phyloP scores from a whole-genome alignment of 352 stramenopile genomes.

The Pilasporangium apinafurcum region DNA sequence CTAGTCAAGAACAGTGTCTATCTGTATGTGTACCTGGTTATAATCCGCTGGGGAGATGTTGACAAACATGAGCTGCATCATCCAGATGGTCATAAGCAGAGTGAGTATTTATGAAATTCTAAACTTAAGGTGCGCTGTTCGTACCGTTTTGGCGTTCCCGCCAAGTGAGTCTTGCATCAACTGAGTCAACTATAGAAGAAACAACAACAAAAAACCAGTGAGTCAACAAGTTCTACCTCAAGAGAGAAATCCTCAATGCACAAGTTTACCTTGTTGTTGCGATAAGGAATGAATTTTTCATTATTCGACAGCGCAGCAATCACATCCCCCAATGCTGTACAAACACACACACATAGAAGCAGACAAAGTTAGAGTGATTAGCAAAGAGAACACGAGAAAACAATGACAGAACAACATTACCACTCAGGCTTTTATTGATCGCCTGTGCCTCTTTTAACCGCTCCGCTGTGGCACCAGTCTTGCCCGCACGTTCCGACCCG shows the following conservation, averaged over 20 bases:
- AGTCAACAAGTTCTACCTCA: background rate
- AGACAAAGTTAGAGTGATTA: too few relatives aligned
- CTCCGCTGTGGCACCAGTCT: conserved; percentile 81
- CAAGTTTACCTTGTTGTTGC: conserved; percentile 84
- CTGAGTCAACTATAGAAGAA: conserved; percentile 67
- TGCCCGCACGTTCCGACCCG: conserved; percentile 82
- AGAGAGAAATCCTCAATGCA: background rate
- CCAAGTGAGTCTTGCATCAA: conserved; percentile 92
- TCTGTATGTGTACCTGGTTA: conserved; percentile 60
- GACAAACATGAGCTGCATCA: conserved; percentile 81
- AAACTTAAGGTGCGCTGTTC: background rate
- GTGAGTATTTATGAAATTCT: background rate
- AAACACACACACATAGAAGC: background rate
- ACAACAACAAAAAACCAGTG: background rate
- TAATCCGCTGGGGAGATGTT: conserved; percentile 88
- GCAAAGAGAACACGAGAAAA: background rate
- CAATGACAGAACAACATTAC: conserved; percentile 12
- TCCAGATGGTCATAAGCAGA: background rate
- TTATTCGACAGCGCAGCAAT: conserved; percentile 87
- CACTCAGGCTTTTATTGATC: conserved; percentile 89
- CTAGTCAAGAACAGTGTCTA: conserved; percentile 1
- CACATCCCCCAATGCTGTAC: conserved; percentile 83
- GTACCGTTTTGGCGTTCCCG: conserved; percentile 91
- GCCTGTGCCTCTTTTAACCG: conserved; percentile 83
- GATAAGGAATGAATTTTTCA: conserved; percentile 93